Evolutionary conservation across 2,329 filamentous ascomycete genomes (phyloP).

Genomic region (Colletotrichum sp.): DNA sequence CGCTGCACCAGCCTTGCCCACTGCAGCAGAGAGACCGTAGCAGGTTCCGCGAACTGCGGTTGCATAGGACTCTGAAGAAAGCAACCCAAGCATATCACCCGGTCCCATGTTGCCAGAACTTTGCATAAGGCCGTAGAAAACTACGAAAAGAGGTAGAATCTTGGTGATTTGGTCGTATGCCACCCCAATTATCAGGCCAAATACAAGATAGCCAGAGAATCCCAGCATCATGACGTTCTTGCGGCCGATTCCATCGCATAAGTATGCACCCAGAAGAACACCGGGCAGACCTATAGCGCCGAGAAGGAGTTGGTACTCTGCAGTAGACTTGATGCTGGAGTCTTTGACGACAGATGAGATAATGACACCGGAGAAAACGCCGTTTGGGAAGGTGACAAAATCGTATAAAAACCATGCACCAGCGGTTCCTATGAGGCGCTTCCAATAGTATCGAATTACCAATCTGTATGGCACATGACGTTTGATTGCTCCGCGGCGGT

Average conservation of each 20-base stretch:
- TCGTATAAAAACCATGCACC: slow-evolving; percentile 62
- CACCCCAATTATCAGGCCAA: slow-evolving; percentile 56
- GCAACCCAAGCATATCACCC: slow-evolving; percentile 53
- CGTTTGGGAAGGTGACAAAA: slow-evolving; percentile 52
- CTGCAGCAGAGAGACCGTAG: slow-evolving; percentile 54
- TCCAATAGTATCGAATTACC: slow-evolving; percentile 59
- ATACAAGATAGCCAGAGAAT: slow-evolving; percentile 53
- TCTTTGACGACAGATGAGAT: slow-evolving; percentile 40
- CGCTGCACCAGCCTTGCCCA: slow-evolving; percentile 57
- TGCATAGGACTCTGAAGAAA: slow-evolving; percentile 55
- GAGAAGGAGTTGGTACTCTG: slow-evolving; percentile 53
- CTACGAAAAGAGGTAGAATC: slow-evolving; percentile 54
- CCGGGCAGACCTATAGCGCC: slow-evolving; percentile 50
- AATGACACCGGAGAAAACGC: slow-evolving; percentile 50
- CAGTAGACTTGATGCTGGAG: slow-evolving; percentile 45
- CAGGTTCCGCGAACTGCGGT: slow-evolving; percentile 57
- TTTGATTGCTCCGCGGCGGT: slow-evolving; percentile 59
- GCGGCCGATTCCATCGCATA: slow-evolving; percentile 52
- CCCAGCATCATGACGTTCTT: slow-evolving; percentile 56
- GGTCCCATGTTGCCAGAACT: slow-evolving; percentile 54
- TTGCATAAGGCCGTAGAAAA: slow-evolving; percentile 58
- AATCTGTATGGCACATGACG: slow-evolving; percentile 52
- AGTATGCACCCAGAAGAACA: slow-evolving; percentile 51
- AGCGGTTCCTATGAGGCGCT: slow-evolving; percentile 54
- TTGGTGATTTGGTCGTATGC: slow-evolving; percentile 51